phyloP scores from a whole-genome alignment of 305 asterid genomes.

The Stenogyne calaminthoides region DNA sequence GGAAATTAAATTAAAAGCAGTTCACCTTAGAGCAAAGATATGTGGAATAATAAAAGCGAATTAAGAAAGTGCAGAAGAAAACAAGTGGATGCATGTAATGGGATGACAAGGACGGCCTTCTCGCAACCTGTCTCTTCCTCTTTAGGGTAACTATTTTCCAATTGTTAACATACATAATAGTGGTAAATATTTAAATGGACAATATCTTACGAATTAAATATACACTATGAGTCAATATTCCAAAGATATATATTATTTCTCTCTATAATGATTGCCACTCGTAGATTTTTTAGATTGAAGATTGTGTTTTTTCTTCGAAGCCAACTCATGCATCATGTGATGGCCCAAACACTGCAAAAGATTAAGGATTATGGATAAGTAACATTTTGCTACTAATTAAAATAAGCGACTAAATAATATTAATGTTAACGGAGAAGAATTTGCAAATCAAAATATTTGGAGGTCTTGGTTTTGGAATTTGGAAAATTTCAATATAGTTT shows the following conservation, averaged over 20 bases:
- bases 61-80: constrained; percentile 32
- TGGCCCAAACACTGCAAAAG: background rate
- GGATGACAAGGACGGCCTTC: constrained; percentile 55
- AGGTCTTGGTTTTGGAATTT: no score
- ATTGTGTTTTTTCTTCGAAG: background rate
- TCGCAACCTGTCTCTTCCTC: constrained; percentile 32
- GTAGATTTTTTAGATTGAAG: background rate
- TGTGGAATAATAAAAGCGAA: constrained; percentile 26
- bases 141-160: background rate
- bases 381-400: background rate
- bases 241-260: no score
- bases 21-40: background rate
- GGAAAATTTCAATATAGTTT: no score
- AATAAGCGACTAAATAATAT: no score
- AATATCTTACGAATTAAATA: no score
- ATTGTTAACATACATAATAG: no score
- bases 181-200: no score
- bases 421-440: no score
- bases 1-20: background rate
- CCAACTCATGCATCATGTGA: background rate
- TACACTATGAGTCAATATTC: no score
- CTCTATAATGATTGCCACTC: background rate
- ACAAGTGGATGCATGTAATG: constrained; percentile 52
- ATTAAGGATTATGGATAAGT: no score
- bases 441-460: no score